Percentiles rank a stretch among this genome's conserved stretches.
These are phyloP conservation scores for Picochlorum sp. DNA, from an alignment of 139 green algal genomes.

Conservation along the genomic window DNA sequence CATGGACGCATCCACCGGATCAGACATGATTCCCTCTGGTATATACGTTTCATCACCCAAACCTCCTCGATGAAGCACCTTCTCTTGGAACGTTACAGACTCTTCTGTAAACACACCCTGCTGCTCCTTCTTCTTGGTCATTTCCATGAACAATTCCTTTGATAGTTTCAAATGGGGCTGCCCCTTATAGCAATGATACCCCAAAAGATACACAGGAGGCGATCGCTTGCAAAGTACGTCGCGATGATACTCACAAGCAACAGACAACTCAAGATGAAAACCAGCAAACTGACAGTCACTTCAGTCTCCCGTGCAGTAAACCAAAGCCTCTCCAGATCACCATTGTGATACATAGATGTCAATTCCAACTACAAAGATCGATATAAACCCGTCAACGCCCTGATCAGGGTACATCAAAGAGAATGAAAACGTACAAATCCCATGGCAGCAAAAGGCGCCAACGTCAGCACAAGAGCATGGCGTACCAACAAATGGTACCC, in stretches of 20 bases:
- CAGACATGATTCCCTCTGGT: slow-evolving; percentile 33
- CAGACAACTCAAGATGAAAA: slow-evolving; percentile 50
- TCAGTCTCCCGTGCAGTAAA: slow-evolving; percentile 62
- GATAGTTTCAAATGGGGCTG: slow-evolving; percentile 40
- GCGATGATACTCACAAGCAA: slow-evolving; percentile 50
- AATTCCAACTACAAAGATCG: slow-evolving; percentile 62
- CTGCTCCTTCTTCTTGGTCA: slow-evolving; percentile 12
- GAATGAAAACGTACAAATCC: slow-evolving; percentile 25
- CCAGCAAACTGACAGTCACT: slow-evolving; percentile 83
- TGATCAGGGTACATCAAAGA: background rate
- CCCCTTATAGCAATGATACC: slow-evolving; percentile 72
- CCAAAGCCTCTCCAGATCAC: slow-evolving; percentile 61
- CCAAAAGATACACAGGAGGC: slow-evolving; percentile 86
- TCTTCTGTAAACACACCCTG: slow-evolving; percentile 55
- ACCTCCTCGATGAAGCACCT: slow-evolving; percentile 74
- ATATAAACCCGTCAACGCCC: background rate
- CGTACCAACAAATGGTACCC: slow-evolving; percentile 69
- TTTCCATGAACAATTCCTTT: slow-evolving; percentile 26
- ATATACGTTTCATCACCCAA: slow-evolving; percentile 90
- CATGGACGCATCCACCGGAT: slow-evolving; percentile 60
- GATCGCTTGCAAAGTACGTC: slow-evolving; percentile 60
- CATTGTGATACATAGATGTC: slow-evolving; percentile 61
- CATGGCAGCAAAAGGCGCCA: slow-evolving; percentile 55
- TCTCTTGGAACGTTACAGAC: slow-evolving; percentile 82
- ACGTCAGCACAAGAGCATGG: slow-evolving; percentile 50